Evolutionary conservation across 2,329 filamentous ascomycete genomes (phyloP), one percentile per base, ranked within the genome.

Genomic region (Cladobotryum protrusum): DNA sequence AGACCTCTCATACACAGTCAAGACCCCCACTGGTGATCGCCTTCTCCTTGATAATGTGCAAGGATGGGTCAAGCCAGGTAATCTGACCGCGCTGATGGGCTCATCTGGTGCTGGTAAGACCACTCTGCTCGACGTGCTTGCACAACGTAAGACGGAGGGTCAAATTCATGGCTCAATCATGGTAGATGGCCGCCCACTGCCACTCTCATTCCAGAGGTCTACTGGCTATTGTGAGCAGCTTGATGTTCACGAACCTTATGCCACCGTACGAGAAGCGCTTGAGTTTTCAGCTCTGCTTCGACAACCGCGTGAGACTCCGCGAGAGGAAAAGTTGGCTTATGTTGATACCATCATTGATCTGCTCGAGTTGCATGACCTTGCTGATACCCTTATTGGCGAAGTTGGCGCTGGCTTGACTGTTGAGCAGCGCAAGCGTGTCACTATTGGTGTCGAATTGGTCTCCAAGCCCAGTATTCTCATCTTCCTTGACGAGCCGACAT

Each of bases 101-200:
- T 81, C 86, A 2, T 87, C 84, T 11, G 88, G 87, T 56, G 89
- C 89, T 14, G 89, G 89, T 46, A 95, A 95, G 68, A 95, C 89
- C 0, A 93, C 89, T 0, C 76, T 95, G 3, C 73, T 95, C 6
- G 89, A 95, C 64, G 86, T 89, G 2, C 76, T 95, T 32, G 89
- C 89, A 5, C 87, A 86, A 53, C 81, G 87, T 58, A 86, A 87
- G 52, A 90, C 85, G 1, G 87, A 88, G 68, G 88, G 88, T 57
- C 83, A 86, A 2, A 86, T 92, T 20, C 72, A 71, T 15, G 88
- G 88, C 41, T 82, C 86, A 46, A 86, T 91, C 73, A 65, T 89
- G 52, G 86, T 92, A 14, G 86, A 92, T 55, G 87, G 87, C 1
- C 78, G 78, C 8, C 82, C 80, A 11, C 76, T 86, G 5, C 85